Percentiles rank a stretch among this genome's conserved stretches.
These are phyloP conservation scores for Pythium brassicae DNA, from an alignment of 352 stramenopile species.

Conservation along the genomic window DNA sequence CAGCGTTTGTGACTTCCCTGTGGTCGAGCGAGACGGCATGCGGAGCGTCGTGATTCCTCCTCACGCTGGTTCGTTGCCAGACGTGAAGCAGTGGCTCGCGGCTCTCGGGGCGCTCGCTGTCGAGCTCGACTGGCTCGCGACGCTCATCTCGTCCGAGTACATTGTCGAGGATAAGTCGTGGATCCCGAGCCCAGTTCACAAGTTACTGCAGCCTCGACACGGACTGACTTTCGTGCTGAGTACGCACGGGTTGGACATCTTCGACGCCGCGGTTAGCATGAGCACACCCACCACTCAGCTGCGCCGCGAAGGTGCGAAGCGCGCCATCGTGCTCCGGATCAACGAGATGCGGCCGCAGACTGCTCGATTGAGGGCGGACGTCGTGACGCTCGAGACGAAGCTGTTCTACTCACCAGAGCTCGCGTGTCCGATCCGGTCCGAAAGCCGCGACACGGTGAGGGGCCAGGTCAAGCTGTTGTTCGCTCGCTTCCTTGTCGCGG, in stretches of 20 bases:
- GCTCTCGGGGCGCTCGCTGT: constrained; percentile 15
- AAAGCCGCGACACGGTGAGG: constrained; percentile 28
- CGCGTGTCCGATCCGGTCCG: constrained; percentile 45
- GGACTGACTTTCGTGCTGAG: constrained; percentile 41
- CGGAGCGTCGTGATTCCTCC: neutral
- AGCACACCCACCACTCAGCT: constrained; percentile 50
- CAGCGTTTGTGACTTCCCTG: constrained; percentile 19
- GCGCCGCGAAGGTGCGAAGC: constrained; percentile 19
- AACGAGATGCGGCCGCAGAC: constrained; percentile 58
- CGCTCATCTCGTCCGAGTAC: constrained; percentile 46
- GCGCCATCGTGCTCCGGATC: constrained; percentile 40
- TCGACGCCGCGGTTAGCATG: constrained; percentile 32
- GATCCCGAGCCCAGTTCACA: constrained; percentile 57
- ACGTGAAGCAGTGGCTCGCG: neutral
- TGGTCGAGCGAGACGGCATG: neutral
- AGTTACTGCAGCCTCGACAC: constrained; percentile 41
- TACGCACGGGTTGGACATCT: constrained; percentile 26
- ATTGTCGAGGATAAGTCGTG: constrained; percentile 60
- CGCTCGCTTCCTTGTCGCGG: constrained; percentile 68
- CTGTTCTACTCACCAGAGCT: constrained; percentile 47
- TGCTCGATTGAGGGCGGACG: constrained; percentile 29
- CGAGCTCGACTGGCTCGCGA: constrained; percentile 48
- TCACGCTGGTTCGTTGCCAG: neutral
- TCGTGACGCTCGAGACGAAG: constrained; percentile 52
- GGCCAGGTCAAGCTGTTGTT: constrained; percentile 76